Evolutionary conservation across 768 basidiomycete genomes (phyloP), one percentile per base, ranked within the genome.

Genomic region (Leccinum disarticulatum): DNA sequence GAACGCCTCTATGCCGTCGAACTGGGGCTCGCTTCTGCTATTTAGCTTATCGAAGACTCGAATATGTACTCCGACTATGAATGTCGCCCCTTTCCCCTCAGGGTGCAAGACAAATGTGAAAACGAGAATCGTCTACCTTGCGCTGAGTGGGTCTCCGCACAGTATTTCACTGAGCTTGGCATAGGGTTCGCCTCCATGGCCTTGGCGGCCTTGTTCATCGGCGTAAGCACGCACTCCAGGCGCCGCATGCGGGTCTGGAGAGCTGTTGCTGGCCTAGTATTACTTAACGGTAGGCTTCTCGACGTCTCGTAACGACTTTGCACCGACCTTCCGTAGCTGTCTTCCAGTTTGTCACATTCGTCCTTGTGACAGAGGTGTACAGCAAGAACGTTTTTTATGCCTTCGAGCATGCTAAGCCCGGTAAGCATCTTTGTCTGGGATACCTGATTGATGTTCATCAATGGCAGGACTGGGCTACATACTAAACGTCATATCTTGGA

Each of bases 221-320:
- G 90, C 4, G 79, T 90, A 19, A 88, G 81, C 67, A 90, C 90
- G 0, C 84, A 84, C 66, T 88, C 88, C 15, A 79, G 90, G 54
- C 79, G 90, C 63, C 78, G 88, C 59, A 82, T 22, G 22, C 22
- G 90, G 63, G 86, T 91, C 33, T 92, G 90, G 90, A 84, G 81
- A 68, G 86, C 83, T 1, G 86, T 87, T 1, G 88, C 87, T 8
- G 83, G 82, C 15, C 71, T 92, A 10, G 76, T 89, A 13, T 71
- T 83, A 15, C 66, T 90, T 19, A 85, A 89, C 66, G 82, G 89
- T 87, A 43, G 7, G 61, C 56, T 30, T 19, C 52, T 28, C 25
- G 3, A 35, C 47, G 1, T 36, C 11, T 48, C 7, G 11, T 47
- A n/a, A 6, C 49, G 15, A 7, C 27, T 22, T 11, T 14, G 50